Evolutionary conservation across 2,329 filamentous ascomycete genomes (phyloP).

Genomic region (Tolypocladium tundrense): DNA sequence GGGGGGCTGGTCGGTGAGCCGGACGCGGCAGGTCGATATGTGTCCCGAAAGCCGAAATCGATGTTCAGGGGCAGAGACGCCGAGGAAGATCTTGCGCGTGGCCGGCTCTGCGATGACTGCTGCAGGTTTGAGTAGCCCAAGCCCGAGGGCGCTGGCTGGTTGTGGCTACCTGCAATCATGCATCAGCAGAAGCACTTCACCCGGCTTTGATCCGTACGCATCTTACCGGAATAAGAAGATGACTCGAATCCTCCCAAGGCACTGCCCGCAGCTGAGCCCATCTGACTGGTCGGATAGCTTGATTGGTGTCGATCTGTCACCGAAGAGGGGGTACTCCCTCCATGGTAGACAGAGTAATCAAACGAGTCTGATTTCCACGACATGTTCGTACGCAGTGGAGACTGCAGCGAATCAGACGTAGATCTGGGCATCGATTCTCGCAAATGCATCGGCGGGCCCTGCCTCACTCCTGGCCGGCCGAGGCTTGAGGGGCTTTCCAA

Average conservation of each 20-base stretch:
- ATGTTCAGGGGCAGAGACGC: conserved; percentile 33
- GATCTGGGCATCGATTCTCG: conserved; percentile 47
- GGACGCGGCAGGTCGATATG: conserved; percentile 25
- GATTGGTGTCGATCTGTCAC: conserved; percentile 36
- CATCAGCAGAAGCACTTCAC: background rate
- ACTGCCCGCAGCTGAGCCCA: conserved; percentile 18
- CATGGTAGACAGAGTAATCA: conserved; percentile 44
- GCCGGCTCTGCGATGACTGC: conserved; percentile 31
- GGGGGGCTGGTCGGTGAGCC: background rate
- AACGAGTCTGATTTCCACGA: conserved; percentile 53
- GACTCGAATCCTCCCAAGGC: conserved; percentile 38
- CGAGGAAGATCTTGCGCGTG: conserved; percentile 40
- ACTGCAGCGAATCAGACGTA: conserved; percentile 47
- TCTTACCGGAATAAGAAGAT: conserved; percentile 41
- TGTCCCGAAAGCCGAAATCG: conserved; percentile 21
- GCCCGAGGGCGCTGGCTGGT: conserved; percentile 17
- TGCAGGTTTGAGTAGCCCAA: conserved; percentile 34
- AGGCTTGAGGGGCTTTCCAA: conserved; percentile 20
- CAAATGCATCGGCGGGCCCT: conserved; percentile 48
- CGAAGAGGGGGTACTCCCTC: conserved; percentile 33
- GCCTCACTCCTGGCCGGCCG: conserved; percentile 35
- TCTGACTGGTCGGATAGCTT: conserved; percentile 39
- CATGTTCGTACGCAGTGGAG: conserved; percentile 49
- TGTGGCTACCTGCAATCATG: conserved; percentile 1
- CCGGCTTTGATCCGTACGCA: background rate